A percentile compares a stretch with the other conserved stretches of the same genome.
Conservation (phyloP, 2,329 filamentous ascomycete genomes). For the Claviceps spartinae region DNA sequence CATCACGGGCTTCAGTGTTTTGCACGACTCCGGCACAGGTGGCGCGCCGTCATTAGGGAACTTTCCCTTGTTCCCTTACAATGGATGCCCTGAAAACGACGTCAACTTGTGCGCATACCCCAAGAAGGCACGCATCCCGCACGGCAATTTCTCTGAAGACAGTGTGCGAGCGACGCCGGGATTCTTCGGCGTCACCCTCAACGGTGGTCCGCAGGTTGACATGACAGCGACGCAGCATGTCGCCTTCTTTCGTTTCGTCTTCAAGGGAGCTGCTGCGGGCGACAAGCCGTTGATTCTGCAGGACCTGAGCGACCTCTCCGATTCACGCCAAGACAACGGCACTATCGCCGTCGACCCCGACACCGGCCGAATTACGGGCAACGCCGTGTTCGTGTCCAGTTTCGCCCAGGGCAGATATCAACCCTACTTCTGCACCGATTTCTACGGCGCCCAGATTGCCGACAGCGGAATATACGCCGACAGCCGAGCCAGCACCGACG, state of each 20-base stretch:
- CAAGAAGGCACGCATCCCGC: slow-evolving; percentile 26
- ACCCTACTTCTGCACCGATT: slow-evolving; percentile 55
- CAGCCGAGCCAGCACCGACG: slow-evolving; percentile 35
- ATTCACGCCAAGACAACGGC: slow-evolving; percentile 45
- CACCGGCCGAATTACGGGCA: slow-evolving; percentile 50
- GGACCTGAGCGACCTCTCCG: slow-evolving; percentile 50
- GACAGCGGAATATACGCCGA: slow-evolving; percentile 50
- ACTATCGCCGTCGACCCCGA: slow-evolving; percentile 38
- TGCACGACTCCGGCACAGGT: slow-evolving; percentile 47
- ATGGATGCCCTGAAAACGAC: slow-evolving; percentile 45
- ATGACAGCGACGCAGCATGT: slow-evolving; percentile 56
- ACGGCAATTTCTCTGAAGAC: slow-evolving; percentile 32
- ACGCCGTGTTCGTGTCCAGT: slow-evolving; percentile 47
- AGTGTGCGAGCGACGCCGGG: slow-evolving; percentile 47
- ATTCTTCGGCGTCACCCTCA: slow-evolving; percentile 49
- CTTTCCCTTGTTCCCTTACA: slow-evolving; percentile 58
- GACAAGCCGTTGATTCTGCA: slow-evolving; percentile 47
- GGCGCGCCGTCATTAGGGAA: slow-evolving; percentile 52
- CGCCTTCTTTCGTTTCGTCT: slow-evolving; percentile 52
- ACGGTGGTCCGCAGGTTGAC: slow-evolving; percentile 45
- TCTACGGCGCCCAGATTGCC: slow-evolving; percentile 41
- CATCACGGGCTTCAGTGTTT: slow-evolving; percentile 41
- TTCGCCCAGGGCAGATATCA: slow-evolving; percentile 50
- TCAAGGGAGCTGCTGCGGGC: slow-evolving; percentile 27
- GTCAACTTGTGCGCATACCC: slow-evolving; percentile 49